A percentile compares a stretch with the other conserved stretches of the same genome.
Evolutionary conservation across 2,329 filamentous ascomycete species (phyloP).

Genomic region (Achaetomium macrosporum): DNA sequence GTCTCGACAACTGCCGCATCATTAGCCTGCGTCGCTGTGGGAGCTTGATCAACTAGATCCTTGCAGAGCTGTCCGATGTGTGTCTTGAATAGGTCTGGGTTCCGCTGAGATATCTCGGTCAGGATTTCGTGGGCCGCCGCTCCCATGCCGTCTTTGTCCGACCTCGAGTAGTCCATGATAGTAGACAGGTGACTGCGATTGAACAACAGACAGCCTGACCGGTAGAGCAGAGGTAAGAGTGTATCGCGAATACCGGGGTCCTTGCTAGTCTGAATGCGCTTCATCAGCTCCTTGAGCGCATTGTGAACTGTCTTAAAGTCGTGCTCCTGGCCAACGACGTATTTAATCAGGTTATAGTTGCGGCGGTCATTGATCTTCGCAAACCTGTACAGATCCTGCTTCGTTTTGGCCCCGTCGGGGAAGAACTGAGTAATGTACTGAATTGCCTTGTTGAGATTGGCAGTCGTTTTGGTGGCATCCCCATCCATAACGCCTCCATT

Average conservation of each 20-base stretch:
- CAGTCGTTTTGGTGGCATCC: slow-evolving; percentile 64
- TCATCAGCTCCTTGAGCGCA: slow-evolving; percentile 83
- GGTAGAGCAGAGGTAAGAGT: slow-evolving; percentile 74
- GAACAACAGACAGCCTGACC: slow-evolving; percentile 77
- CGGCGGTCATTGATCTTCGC: slow-evolving; percentile 86
- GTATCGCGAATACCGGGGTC: slow-evolving; percentile 68
- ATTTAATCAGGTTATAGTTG: slow-evolving; percentile 82
- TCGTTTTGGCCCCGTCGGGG: slow-evolving; percentile 67
- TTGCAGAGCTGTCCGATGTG: slow-evolving; percentile 90
- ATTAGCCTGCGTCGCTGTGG: slow-evolving; percentile 60
- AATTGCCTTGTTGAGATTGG: slow-evolving; percentile 65
- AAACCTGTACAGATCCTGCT: slow-evolving; percentile 79
- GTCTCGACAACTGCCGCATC: slow-evolving; percentile 77
- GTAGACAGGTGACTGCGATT: slow-evolving; percentile 90
- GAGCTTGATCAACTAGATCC: slow-evolving; percentile 74
- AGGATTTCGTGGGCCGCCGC: slow-evolving; percentile 80
- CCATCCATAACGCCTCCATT: slow-evolving; percentile 78
- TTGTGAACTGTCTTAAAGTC: slow-evolving; percentile 90
- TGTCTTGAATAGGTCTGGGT: slow-evolving; percentile 85
- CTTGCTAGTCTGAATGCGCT: slow-evolving; percentile 66
- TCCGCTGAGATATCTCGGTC: slow-evolving; percentile 83
- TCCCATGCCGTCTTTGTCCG: slow-evolving; percentile 72
- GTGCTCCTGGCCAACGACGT: slow-evolving; percentile 74
- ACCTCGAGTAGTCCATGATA: slow-evolving; percentile 82
- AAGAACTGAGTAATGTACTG: slow-evolving; percentile 68